Evolutionary conservation across 2,329 filamentous ascomycete genomes (phyloP).

Genomic region (Rugonectria rugulosa): DNA sequence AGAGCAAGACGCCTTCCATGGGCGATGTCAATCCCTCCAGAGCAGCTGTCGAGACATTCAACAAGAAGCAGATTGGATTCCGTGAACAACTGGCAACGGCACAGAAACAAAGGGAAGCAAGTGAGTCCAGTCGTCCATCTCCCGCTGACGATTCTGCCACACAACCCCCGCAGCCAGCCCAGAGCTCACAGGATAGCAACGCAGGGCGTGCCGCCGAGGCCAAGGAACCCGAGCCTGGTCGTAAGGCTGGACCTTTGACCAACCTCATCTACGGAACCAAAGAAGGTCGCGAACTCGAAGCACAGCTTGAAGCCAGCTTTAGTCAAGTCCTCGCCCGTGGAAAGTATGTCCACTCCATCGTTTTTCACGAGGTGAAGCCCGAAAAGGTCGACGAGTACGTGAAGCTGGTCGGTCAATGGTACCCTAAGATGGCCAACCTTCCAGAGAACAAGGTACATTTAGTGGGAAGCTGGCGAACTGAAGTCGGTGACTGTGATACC

Average conservation of each 20-base stretch:
- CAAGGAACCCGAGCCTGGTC: slow-evolving; percentile 63
- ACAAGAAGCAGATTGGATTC: slow-evolving; percentile 84
- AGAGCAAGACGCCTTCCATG: slow-evolving; percentile 72
- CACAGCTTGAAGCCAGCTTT: slow-evolving; percentile 95
- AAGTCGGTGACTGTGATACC: slow-evolving; percentile 96
- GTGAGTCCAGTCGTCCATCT: slow-evolving; percentile 64
- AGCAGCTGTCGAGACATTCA: slow-evolving; percentile 77
- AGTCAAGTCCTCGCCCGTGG: slow-evolving; percentile 92
- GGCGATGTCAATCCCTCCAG: slow-evolving; percentile 77
- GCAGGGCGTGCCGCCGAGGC: slow-evolving; percentile 60
- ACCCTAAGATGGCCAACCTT: slow-evolving; percentile 84
- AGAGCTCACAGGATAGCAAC: slow-evolving; percentile 46
- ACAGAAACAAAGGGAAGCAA: slow-evolving; percentile 85
- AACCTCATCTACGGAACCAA: slow-evolving; percentile 97
- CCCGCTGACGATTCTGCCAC: slow-evolving; percentile 49
- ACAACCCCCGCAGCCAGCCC: slow-evolving; percentile 48
- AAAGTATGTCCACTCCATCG: slow-evolving; percentile 98
- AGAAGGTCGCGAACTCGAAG: slow-evolving; percentile 91
- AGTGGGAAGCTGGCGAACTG: slow-evolving; percentile 97
- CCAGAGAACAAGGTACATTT: slow-evolving; percentile 94
- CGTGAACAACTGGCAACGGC: slow-evolving; percentile 80
- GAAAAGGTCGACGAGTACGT: slow-evolving; percentile 97
- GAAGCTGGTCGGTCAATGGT: slow-evolving; percentile 87
- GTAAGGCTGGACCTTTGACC: slow-evolving; percentile 77
- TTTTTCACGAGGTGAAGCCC: slow-evolving; percentile 94